phyloP scores from a whole-genome alignment of 139 green algal genomes.

The Tetraselmis striata region DNA sequence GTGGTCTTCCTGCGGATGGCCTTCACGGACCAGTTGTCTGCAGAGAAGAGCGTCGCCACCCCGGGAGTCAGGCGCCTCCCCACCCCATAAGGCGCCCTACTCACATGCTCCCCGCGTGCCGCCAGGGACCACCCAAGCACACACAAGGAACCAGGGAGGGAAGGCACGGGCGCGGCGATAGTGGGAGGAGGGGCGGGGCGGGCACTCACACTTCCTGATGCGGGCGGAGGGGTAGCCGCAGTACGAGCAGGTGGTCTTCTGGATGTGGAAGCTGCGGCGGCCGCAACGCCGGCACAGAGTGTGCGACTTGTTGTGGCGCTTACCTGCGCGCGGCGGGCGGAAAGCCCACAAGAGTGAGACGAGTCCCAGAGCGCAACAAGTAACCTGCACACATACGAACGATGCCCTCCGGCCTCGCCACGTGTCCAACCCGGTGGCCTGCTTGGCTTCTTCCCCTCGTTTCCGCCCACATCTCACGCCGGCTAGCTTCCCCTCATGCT shows the following conservation, averaged over 20 bases:
- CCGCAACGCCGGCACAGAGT: slow-evolving; percentile 92
- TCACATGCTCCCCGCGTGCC: neutral
- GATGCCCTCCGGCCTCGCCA: too few species aligned
- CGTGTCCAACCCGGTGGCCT: neutral
- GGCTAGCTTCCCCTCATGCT: neutral
- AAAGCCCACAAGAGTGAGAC: neutral
- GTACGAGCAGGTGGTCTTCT: slow-evolving; percentile 86
- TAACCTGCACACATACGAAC: too few species aligned
- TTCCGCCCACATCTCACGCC: slow-evolving; percentile 6
- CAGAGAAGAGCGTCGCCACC: neutral
- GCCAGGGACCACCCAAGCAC: too few species aligned
- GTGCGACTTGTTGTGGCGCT: slow-evolving; percentile 95
- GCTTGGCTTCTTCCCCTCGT: neutral
- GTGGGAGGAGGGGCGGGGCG: slow-evolving; percentile 15
- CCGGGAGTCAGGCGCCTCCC: neutral
- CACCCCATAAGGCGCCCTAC: neutral
- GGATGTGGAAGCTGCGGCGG: slow-evolving; percentile 85
- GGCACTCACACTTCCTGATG: slow-evolving; percentile 87
- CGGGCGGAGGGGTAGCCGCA: slow-evolving; percentile 92
- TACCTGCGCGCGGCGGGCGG: slow-evolving; percentile 50
- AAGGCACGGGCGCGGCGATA: neutral
- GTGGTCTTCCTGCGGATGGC: slow-evolving; percentile 97
- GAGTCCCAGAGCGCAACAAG: too few species aligned
- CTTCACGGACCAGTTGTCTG: slow-evolving; percentile 97
- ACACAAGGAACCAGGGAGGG: slow-evolving; percentile 1